phyloP scores from a whole-genome alignment of 441 rosid species.

The Erodium texanum region DNA sequence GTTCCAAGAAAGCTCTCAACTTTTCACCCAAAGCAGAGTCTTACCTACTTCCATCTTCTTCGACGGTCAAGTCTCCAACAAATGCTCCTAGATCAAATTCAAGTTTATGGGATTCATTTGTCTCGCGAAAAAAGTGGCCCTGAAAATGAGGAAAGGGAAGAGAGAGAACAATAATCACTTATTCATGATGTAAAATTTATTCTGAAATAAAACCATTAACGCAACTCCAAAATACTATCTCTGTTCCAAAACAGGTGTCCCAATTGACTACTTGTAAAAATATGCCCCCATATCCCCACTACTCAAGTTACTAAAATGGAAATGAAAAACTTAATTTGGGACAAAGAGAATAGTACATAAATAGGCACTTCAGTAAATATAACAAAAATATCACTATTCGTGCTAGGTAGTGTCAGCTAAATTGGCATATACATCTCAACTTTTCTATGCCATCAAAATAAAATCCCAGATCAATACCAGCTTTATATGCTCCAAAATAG shows the following conservation, averaged over 20 bases:
- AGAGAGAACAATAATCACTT: background rate
- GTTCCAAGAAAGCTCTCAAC: background rate
- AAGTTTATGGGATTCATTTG: conserved; percentile 33
- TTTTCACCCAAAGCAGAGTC: background rate
- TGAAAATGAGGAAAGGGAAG: background rate
- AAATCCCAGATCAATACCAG: no score
- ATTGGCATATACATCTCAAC: no score
- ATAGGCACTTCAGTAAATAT: no score
- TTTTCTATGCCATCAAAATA: no score
- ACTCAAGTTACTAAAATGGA: background rate
- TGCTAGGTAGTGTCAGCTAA: no score
- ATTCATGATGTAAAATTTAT: background rate
- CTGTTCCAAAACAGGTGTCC: background rate
- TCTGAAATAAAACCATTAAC: background rate
- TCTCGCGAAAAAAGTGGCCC: conserved; percentile 27
- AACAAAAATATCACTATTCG: background rate
- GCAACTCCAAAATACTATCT: background rate
- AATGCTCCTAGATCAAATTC: conserved; percentile 74
- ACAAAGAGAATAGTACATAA: background rate
- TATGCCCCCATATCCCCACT: background rate
- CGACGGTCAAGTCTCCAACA: conserved; percentile 79
- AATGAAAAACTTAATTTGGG: background rate
- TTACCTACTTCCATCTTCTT: conserved; percentile 76
- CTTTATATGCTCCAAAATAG: background rate
- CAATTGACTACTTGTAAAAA: no score